Percentiles rank a stretch among this genome's conserved stretches.
Conservation (phyloP, 176 grass and related monocot species). For the Panicum miliaceum region DNA sequence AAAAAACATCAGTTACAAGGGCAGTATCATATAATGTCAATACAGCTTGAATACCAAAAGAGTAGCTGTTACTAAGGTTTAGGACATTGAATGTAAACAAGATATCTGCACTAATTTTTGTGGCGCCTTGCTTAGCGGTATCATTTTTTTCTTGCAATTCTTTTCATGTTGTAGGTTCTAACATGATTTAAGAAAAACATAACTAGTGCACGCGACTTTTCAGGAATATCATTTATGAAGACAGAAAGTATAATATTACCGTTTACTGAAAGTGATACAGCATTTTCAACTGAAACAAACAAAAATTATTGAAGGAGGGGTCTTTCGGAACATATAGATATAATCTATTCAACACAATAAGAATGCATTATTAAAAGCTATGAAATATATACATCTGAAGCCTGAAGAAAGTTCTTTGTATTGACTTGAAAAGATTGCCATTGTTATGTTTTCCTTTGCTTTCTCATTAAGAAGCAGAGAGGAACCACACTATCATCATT, state of each 20-base stretch:
- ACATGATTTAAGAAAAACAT: neutral
- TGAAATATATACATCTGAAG: neutral
- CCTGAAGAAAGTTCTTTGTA: neutral
- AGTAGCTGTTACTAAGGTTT: neutral
- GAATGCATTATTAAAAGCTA: neutral
- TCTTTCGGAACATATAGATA: neutral
- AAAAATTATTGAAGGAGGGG: neutral
- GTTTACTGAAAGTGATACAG: neutral
- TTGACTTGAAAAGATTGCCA: neutral
- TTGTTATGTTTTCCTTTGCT: neutral
- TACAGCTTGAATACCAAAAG: neutral
- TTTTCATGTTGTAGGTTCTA: neutral
- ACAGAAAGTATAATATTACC: neutral
- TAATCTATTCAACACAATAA: neutral
- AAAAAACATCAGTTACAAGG: neutral
- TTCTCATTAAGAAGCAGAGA: slow-evolving; percentile 5
- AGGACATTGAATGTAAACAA: neutral
- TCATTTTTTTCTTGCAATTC: neutral
- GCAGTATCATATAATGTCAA: neutral
- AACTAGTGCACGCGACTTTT: neutral
- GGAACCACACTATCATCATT: neutral
- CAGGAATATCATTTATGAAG: neutral
- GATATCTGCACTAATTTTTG: neutral
- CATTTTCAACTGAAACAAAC: neutral
- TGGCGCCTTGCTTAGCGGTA: neutral